These are phyloP conservation scores for Rubroboletus satanas DNA, from an alignment of 768 basidiomycete species.

Conservation along the genomic window DNA sequence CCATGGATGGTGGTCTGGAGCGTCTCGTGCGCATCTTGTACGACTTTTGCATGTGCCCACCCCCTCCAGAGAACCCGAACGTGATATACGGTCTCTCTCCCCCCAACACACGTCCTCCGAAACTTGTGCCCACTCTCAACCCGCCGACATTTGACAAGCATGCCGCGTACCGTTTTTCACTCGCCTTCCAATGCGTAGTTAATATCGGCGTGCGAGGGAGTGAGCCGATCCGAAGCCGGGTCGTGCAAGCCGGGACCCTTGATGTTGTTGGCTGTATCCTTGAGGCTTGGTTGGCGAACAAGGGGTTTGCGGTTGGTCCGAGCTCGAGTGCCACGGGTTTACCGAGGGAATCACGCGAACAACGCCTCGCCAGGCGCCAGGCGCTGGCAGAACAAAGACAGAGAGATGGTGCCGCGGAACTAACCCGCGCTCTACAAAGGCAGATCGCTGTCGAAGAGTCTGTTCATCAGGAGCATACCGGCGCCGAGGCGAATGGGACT, in stretches of 20 bases:
- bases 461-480: constrained; percentile 8
- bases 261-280: constrained; percentile 92
- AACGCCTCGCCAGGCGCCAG: constrained; percentile 58
- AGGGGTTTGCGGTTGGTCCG: constrained; percentile 83
- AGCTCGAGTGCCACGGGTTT: constrained; percentile 71
- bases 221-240: constrained; percentile 84
- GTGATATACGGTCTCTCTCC: constrained; percentile 76
- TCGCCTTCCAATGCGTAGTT: constrained; percentile 95
- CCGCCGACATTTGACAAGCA: constrained; percentile 74
- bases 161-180: constrained; percentile 82
- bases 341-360: constrained; percentile 72
- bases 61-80: constrained; percentile 74
- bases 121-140: constrained; percentile 58
- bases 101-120: constrained; percentile 53
- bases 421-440: constrained; percentile 55
- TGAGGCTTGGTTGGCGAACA: constrained; percentile 87
- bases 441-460: constrained; percentile 40
- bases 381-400: constrained; percentile 54
- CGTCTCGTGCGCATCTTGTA: constrained; percentile 89
- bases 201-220: constrained; percentile 97
- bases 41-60: constrained; percentile 81
- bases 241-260: constrained; percentile 91
- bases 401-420: constrained; percentile 49
- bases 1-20: constrained; percentile 95
- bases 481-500: constrained; percentile 2